phyloP scores from a whole-genome alignment of 2,329 filamentous ascomycete genomes.

The Thielaviopsis populi region DNA sequence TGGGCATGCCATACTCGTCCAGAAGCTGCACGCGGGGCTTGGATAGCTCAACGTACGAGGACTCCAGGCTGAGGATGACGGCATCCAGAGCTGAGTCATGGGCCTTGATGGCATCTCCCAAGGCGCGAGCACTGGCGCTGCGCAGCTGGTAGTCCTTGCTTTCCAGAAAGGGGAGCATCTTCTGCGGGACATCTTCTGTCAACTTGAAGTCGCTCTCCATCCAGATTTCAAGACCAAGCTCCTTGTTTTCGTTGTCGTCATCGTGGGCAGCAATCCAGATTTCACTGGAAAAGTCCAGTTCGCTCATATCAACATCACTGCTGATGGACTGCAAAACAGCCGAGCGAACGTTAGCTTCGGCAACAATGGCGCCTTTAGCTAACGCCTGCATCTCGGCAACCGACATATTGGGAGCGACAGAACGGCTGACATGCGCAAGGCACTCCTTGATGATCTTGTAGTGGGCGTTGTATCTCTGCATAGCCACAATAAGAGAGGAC shows the following conservation, averaged over 20 bases:
- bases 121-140: constrained; percentile 63
- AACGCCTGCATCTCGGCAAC: constrained; percentile 58
- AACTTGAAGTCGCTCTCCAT: constrained; percentile 75
- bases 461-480: constrained; percentile 82
- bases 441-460: constrained; percentile 93
- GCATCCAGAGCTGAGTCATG: constrained; percentile 45
- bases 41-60: constrained; percentile 60
- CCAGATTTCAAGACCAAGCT: constrained; percentile 79
- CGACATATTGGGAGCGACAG: constrained; percentile 67
- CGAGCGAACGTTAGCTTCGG: constrained; percentile 65
- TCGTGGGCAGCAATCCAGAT: constrained; percentile 92
- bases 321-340: constrained; percentile 81
- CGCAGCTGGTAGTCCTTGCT: constrained; percentile 69
- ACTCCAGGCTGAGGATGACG: constrained; percentile 50
- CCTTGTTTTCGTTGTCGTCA: constrained; percentile 71
- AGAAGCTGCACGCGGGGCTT: constrained; percentile 72
- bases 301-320: constrained; percentile 80
- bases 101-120: constrained; percentile 56
- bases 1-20: constrained; percentile 88
- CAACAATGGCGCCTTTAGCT: constrained; percentile 63
- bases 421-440: constrained; percentile 70
- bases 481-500: constrained; percentile 55
- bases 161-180: constrained; percentile 64
- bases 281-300: constrained; percentile 71
- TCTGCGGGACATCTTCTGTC: constrained; percentile 46